phyloP scores from a whole-genome alignment of 2,329 filamentous ascomycete genomes.

The Fusarium brevicatenulatum region DNA sequence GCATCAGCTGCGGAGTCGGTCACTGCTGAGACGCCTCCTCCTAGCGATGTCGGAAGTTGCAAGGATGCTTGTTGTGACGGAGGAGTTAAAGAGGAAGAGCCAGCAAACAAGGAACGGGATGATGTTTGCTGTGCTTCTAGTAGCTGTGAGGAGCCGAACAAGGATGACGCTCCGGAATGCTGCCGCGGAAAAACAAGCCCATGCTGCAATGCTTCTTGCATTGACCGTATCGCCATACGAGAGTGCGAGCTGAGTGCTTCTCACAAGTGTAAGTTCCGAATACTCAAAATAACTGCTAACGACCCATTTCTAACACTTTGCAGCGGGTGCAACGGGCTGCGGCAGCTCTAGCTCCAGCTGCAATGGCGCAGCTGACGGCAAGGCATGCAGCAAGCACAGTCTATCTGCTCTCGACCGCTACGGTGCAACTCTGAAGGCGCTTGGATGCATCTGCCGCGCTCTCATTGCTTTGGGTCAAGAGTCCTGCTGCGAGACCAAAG shows the following conservation, averaged over 20 bases:
- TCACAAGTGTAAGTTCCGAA: background rate
- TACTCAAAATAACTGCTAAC: background rate
- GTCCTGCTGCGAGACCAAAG: slow-evolving; percentile 56
- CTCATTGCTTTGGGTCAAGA: slow-evolving; percentile 62
- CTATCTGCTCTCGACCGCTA: slow-evolving; percentile 53
- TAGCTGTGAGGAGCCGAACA: background rate
- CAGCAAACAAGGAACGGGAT: background rate
- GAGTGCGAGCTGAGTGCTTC: slow-evolving; percentile 47
- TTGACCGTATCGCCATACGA: slow-evolving; percentile 56
- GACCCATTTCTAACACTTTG: background rate
- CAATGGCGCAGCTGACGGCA: slow-evolving; percentile 31
- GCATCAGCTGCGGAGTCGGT: background rate
- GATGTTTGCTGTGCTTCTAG: slow-evolving; percentile 4
- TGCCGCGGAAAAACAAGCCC: slow-evolving; percentile 54
- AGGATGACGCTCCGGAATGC: slow-evolving; percentile 45
- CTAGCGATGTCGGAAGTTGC: background rate
- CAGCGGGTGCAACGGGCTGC: background rate
- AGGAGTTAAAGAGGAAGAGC: background rate
- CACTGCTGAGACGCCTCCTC: background rate
- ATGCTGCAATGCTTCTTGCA: slow-evolving; percentile 56
- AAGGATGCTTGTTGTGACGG: slow-evolving; percentile 16
- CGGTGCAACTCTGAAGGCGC: slow-evolving; percentile 54
- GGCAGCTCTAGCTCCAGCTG: slow-evolving; percentile 18
- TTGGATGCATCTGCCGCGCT: slow-evolving; percentile 65
- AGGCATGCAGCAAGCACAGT: slow-evolving; percentile 53